Evolutionary conservation across 2,329 filamentous ascomycete genomes (phyloP).

Genomic region (Nothomitra cinnamomea): DNA sequence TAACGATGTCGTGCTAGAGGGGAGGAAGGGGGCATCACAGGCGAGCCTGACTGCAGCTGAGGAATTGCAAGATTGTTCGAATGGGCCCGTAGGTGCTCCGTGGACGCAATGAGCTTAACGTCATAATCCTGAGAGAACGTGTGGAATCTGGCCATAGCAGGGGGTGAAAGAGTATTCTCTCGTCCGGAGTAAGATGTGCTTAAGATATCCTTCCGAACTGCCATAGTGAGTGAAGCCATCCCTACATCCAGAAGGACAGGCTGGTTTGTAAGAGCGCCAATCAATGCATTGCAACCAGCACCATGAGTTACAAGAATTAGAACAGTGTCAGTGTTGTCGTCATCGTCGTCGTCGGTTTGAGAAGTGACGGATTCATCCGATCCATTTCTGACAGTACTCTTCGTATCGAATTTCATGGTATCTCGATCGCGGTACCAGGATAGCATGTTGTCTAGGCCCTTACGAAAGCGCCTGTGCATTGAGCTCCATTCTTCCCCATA

Average conservation of each 20-base stretch:
- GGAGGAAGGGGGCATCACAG: neutral
- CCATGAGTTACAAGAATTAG: conserved; percentile 85
- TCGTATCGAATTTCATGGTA: conserved; percentile 19
- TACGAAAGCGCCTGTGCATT: conserved; percentile 84
- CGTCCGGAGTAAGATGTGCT: conserved; percentile 11
- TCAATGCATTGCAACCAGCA: conserved; percentile 87
- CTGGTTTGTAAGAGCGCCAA: conserved; percentile 80
- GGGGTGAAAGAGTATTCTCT: conserved; percentile 11
- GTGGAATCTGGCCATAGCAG: conserved; percentile 11
- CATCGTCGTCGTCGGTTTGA: conserved; percentile 27
- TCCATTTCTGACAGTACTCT: conserved; percentile 10
- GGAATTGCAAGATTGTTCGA: conserved; percentile 18
- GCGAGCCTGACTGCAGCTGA: conserved; percentile 10
- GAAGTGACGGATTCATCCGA: conserved; percentile 10
- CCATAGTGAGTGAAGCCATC: conserved; percentile 84
- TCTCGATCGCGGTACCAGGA: conserved; percentile 57
- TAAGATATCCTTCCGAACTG: conserved; percentile 37
- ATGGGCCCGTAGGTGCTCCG: conserved; percentile 49
- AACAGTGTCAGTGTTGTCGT: conserved; percentile 56
- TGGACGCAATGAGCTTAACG: conserved; percentile 55
- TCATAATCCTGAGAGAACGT: conserved; percentile 35
- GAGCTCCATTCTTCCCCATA: conserved; percentile 89
- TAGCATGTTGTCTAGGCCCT: conserved; percentile 60
- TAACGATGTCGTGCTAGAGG: neutral
- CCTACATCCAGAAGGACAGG: conserved; percentile 81